Base-by-base conservation (phyloP, 1,284 basidiomycete genomes). In the Cryptococcus sp. region DNA sequence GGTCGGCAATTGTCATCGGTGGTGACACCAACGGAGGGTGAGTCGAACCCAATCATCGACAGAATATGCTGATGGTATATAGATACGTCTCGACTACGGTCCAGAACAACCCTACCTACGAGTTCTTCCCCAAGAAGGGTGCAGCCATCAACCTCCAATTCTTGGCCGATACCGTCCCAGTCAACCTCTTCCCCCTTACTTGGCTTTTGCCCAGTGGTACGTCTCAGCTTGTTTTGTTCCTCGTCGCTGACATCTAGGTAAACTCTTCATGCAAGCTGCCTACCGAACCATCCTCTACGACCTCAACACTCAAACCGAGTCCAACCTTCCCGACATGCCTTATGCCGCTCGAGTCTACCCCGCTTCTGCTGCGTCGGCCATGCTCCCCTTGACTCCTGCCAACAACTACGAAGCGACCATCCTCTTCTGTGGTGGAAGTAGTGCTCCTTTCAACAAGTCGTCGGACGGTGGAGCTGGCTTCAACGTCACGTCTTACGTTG, bases 321-420 rank as follows among this genome's bases (percentile, higher is more conserved):
- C 48, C 18, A 40, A 51, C n/a, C 58, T 71, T 7, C 58, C 56
- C 9, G 69, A 75, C 53, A 75, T 76, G 58, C 74, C 75, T 10
- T 68, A 79, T 50, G 81, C 90, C 39, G 79, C 81, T 39, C 85
- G 89, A 48, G 87, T 92, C 31, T 97, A 95, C 74, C 92, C 92
- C 32, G 92, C 87, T 0, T 93, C 89, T 0, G 92, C 84, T 51
- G 92, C 86, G 4, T 81, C 80, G 1, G 87, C 85, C 47, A 91
- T 97, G 87, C 76, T 94, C 6, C 91, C 93, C 1, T 76, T 97
- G 37, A 93, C 88, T 0, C 87, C 88, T 5, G 83, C 78, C 43
- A 94, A 95, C 78, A 85, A 88, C 73, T 97, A 87, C 76, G 81
- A 78, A 0, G 86, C 86, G 1, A 89, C 89, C 0, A 74, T 95